These are phyloP conservation scores for Diversispora epigaea DNA, from an alignment of 192 early-diverging fungal species.

Conservation along the genomic window DNA sequence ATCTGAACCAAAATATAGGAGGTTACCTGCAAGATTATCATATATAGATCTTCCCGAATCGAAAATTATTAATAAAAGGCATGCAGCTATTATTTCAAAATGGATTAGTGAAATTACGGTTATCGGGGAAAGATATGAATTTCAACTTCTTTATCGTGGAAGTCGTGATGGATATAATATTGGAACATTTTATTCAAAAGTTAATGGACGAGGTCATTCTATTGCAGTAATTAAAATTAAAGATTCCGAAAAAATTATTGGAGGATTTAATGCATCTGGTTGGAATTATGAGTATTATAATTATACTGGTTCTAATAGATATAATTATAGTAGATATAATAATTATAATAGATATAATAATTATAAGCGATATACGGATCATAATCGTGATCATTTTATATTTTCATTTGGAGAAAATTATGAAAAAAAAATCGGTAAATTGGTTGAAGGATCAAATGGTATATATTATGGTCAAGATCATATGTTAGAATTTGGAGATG, in stretches of 20 bases:
- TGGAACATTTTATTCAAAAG: conserved; percentile 18
- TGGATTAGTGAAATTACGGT: conserved; percentile 11
- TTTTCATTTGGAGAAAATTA: too few species aligned
- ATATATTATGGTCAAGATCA: too few species aligned
- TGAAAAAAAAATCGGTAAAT: too few species aligned
- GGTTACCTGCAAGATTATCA: too few species aligned
- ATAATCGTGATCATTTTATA: too few species aligned
- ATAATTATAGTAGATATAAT: too few species aligned
- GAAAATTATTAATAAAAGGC: background rate
- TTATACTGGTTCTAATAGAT: too few species aligned
- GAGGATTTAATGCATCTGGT: conserved; percentile 25
- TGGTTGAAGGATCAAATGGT: background rate
- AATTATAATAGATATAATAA: too few species aligned
- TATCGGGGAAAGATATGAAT: background rate
- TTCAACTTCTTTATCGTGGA: conserved; percentile 15
- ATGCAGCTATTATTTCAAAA: background rate
- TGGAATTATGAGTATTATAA: background rate
- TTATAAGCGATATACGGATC: too few species aligned
- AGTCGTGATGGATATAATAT: conserved; percentile 9
- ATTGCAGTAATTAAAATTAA: conserved; percentile 7
- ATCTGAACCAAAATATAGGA: background rate
- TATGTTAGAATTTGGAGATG: too few species aligned
- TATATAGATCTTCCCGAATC: background rate
- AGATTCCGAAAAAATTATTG: background rate
- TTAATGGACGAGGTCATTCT: conserved; percentile 13